Percentiles rank a stretch among this genome's conserved stretches.
These are phyloP conservation scores for Pseudogymnoascus pannorum DNA, from an alignment of 2,329 filamentous ascomycete genomes.

Conservation along the genomic window DNA sequence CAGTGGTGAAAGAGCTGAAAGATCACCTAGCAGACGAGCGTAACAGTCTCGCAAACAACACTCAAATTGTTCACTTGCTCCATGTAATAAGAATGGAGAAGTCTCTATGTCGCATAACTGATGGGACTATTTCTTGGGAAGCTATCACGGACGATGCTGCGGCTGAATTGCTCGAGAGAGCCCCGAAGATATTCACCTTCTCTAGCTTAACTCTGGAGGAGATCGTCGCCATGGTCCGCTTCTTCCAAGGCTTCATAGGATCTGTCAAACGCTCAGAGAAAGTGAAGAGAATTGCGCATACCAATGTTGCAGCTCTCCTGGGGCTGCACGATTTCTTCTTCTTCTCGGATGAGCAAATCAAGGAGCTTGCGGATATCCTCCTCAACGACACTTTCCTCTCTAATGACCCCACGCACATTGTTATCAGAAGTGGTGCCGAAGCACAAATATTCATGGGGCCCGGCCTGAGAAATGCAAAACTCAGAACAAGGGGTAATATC, in stretches of 20 bases:
- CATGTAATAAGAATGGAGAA: not conserved
- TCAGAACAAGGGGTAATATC: not conserved
- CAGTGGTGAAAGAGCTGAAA: slow-evolving; percentile 17
- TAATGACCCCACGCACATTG: not conserved
- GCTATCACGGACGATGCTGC: not conserved
- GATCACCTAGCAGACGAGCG: not conserved
- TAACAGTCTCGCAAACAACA: not conserved
- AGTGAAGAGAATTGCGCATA: not conserved
- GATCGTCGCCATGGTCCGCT: not conserved
- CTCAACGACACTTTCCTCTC: not conserved
- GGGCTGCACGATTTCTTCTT: slow-evolving; percentile 19
- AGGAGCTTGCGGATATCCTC: slow-evolving; percentile 22
- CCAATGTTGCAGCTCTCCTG: not conserved
- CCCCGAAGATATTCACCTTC: not conserved
- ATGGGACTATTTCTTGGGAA: not conserved
- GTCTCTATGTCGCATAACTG: not conserved
- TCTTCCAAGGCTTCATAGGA: not conserved
- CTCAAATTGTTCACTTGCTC: not conserved
- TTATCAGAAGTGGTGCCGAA: not conserved
- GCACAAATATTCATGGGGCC: not conserved
- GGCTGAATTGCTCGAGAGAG: not conserved
- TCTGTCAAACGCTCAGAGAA: not conserved
- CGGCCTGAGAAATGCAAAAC: not conserved
- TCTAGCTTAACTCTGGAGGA: not conserved
- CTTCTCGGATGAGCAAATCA: slow-evolving; percentile 30